phyloP scores from a whole-genome alignment of 371 early-diverging fungal species.

The Apophysomyces sp. region DNA sequence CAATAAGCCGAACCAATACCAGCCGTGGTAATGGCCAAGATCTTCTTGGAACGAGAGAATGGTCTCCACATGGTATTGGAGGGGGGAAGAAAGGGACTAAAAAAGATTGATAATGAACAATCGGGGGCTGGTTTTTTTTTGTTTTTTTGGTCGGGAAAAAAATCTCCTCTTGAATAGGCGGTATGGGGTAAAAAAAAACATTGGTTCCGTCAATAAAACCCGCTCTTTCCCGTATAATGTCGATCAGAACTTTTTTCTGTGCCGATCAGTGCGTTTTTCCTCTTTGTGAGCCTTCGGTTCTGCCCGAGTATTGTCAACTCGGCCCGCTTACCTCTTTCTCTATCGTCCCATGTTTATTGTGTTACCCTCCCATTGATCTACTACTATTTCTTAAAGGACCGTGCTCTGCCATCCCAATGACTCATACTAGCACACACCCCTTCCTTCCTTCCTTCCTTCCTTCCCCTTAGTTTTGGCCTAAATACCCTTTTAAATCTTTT shows the following conservation, averaged over 20 bases:
- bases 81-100: neutral
- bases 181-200: too few species aligned
- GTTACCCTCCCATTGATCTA: neutral
- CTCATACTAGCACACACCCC: too few species aligned
- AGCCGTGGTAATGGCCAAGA: conserved; percentile 29
- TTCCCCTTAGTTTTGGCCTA: too few species aligned
- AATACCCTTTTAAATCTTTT: too few species aligned
- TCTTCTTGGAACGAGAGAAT: conserved; percentile 38
- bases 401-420: too few species aligned
- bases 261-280: neutral
- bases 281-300: neutral
- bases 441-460: too few species aligned
- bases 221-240: neutral
- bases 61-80: conserved; percentile 41
- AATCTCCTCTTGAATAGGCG: neutral
- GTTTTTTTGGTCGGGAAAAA: neutral
- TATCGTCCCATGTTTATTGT: neutral
- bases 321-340: neutral
- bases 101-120: neutral
- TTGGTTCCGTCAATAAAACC: neutral
- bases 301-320: neutral
- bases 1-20: conserved; percentile 35
- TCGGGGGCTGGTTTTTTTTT: neutral
- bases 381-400: too few species aligned
- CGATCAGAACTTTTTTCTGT: neutral